phyloP scores from a whole-genome alignment of 2,329 filamentous ascomycete species.

The Neonectria coccinea region DNA sequence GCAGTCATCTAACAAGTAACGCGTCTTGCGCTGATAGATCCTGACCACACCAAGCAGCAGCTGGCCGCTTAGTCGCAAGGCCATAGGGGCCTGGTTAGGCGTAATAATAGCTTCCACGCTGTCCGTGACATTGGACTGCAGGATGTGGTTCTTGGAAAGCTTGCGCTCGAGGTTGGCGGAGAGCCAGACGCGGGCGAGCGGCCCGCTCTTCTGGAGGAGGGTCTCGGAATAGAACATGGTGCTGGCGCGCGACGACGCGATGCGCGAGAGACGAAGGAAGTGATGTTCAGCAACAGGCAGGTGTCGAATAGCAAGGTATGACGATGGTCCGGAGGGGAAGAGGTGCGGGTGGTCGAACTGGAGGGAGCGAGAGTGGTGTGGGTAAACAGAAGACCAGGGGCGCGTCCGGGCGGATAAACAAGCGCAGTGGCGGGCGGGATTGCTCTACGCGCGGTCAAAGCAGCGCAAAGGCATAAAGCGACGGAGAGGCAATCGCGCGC shows the following conservation, averaged over 20 bases:
- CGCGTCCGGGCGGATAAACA: slow-evolving; percentile 51
- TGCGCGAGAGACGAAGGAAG: slow-evolving; percentile 41
- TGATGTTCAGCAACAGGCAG: slow-evolving; percentile 25
- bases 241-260: slow-evolving; percentile 49
- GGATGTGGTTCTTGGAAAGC: slow-evolving; percentile 94
- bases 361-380: slow-evolving; percentile 41
- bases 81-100: slow-evolving; percentile 92
- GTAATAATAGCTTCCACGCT: slow-evolving; percentile 96
- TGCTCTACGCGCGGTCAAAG: slow-evolving; percentile 47
- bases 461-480: slow-evolving; percentile 48
- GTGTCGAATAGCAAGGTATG: slow-evolving; percentile 22
- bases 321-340: slow-evolving; percentile 32
- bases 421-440: slow-evolving; percentile 46
- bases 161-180: slow-evolving; percentile 99
- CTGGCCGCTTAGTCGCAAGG: slow-evolving; percentile 92
- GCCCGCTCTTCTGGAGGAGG: slow-evolving; percentile 95
- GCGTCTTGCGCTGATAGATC: slow-evolving; percentile 97
- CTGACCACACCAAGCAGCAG: slow-evolving; percentile 94
- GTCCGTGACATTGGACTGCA: slow-evolving; percentile 94
- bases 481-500: slow-evolving; percentile 39
- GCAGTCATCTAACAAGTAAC: slow-evolving; percentile 96
- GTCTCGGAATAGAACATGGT: slow-evolving; percentile 98
- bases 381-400: slow-evolving; percentile 49
- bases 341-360: slow-evolving; percentile 20
- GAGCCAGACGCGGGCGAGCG: slow-evolving; percentile 96